Evolutionary conservation across 2,329 filamentous ascomycete genomes (phyloP).

Genomic region (Pseudogymnoascus sp.): DNA sequence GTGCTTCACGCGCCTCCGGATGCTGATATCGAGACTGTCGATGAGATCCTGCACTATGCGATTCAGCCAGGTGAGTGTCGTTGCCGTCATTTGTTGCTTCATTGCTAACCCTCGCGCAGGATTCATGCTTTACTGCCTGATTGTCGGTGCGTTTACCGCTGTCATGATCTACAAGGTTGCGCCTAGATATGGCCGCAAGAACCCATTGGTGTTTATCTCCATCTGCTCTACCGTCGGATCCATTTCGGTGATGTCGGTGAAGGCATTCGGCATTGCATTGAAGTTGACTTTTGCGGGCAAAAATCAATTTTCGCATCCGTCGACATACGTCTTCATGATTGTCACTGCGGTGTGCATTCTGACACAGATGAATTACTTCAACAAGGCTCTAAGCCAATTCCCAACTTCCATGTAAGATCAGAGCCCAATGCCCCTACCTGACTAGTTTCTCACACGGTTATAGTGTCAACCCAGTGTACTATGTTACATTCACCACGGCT

Average conservation of each 20-base stretch:
- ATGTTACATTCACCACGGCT: conserved; percentile 93
- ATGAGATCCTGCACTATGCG: conserved; percentile 84
- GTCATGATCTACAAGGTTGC: conserved; percentile 97
- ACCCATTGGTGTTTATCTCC: conserved; percentile 91
- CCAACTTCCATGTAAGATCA: conserved; percentile 84
- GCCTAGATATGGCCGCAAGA: conserved; percentile 84
- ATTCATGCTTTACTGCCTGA: conserved; percentile 77
- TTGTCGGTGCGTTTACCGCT: conserved; percentile 73
- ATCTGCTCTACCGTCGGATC: conserved; percentile 97
- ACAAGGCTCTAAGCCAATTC: conserved; percentile 95
- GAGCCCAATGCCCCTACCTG: not conserved
- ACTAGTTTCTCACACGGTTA: not conserved
- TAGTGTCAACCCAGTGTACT: conserved; percentile 74
- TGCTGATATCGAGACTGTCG: conserved; percentile 81
- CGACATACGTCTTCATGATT: conserved; percentile 96
- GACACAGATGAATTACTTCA: conserved; percentile 99
- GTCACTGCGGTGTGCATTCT: conserved; percentile 88
- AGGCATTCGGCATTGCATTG: conserved; percentile 94
- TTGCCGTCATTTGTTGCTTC: not conserved
- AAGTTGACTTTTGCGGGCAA: conserved; percentile 89
- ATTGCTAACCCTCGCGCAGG: conserved; percentile 43
- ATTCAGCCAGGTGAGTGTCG: conserved; percentile 71
- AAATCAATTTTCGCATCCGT: conserved; percentile 92
- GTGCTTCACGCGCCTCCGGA: conserved; percentile 95
- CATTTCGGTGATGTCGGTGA: conserved; percentile 97